A percentile compares a stretch with the other conserved stretches of the same genome.
These are phyloP conservation scores for Monosporascus sp. DNA, from an alignment of 2,329 filamentous ascomycete genomes.

Conservation along the genomic window DNA sequence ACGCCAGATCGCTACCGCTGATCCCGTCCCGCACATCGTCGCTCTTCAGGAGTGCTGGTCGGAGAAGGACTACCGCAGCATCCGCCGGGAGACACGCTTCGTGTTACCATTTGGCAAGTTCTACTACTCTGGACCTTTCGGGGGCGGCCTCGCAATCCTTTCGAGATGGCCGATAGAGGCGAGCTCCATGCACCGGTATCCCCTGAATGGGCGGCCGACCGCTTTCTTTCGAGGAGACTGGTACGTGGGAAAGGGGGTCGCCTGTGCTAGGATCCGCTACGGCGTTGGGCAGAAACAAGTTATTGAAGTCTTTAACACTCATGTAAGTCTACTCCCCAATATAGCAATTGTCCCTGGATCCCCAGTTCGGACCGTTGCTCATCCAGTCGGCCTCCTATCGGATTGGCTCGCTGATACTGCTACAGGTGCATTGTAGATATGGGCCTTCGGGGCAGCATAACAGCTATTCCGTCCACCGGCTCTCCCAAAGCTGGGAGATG, in stretches of 20 bases:
- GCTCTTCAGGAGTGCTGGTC: conserved; percentile 96
- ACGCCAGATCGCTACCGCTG: conserved; percentile 63
- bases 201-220: conserved; percentile 88
- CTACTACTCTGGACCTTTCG: conserved; percentile 85
- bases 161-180: conserved; percentile 91
- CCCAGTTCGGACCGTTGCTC: not conserved
- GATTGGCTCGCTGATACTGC: not conserved
- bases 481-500: conserved; percentile 92
- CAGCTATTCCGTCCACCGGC: conserved; percentile 84
- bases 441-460: conserved; percentile 67
- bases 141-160: conserved; percentile 81
- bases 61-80: conserved; percentile 73
- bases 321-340: conserved; percentile 44
- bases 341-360: not conserved
- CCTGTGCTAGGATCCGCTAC: conserved; percentile 72
- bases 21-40: conserved; percentile 74
- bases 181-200: conserved; percentile 78
- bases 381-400: not conserved
- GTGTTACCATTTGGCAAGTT: conserved; percentile 89
- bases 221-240: conserved; percentile 94
- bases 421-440: conserved; percentile 72
- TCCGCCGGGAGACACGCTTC: conserved; percentile 66
- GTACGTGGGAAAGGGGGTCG: conserved; percentile 94
- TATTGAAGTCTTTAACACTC: conserved; percentile 88
- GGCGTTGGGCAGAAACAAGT: conserved; percentile 60